Percentiles rank a stretch among this genome's conserved stretches.
phyloP scores from a whole-genome alignment of 176 grass and related monocot species.

The Eleusine coracana region DNA sequence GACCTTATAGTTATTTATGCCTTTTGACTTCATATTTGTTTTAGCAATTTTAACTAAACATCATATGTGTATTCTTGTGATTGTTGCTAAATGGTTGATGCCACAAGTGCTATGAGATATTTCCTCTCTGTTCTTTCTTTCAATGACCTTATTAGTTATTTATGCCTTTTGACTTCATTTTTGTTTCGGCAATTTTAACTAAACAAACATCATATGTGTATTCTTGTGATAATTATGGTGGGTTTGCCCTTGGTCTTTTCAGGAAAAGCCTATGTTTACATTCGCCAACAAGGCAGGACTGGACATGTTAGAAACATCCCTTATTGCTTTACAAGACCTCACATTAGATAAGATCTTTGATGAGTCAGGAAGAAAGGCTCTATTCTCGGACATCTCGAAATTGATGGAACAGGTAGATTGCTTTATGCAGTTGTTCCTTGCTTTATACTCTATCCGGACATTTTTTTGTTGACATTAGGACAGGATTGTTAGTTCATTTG shows the following conservation, averaged over 20 bases:
- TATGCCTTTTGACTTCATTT: not conserved
- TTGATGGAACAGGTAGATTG: slow-evolving; percentile 81
- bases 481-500: too few relatives aligned
- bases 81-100: not conserved
- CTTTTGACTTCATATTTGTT: not conserved
- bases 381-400: slow-evolving; percentile 68
- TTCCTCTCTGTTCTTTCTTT: not conserved
- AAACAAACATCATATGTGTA: not conserved
- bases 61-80: not conserved
- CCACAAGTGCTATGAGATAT: not conserved
- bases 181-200: not conserved
- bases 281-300: slow-evolving; percentile 94
- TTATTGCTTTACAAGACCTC: slow-evolving; percentile 89
- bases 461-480: too few relatives aligned
- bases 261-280: slow-evolving; percentile 77
- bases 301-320: slow-evolving; percentile 95
- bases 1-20: not conserved
- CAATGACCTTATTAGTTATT: not conserved
- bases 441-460: not conserved
- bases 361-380: slow-evolving; percentile 69
- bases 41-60: not conserved
- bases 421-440: not conserved
- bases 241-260: not conserved
- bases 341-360: slow-evolving; percentile 93
- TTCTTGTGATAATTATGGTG: slow-evolving; percentile 18